Percentiles rank a stretch among this genome's conserved stretches.
Evolutionary conservation across 2,329 filamentous ascomycete genomes (phyloP).

Genomic region (Fusarium longipes): DNA sequence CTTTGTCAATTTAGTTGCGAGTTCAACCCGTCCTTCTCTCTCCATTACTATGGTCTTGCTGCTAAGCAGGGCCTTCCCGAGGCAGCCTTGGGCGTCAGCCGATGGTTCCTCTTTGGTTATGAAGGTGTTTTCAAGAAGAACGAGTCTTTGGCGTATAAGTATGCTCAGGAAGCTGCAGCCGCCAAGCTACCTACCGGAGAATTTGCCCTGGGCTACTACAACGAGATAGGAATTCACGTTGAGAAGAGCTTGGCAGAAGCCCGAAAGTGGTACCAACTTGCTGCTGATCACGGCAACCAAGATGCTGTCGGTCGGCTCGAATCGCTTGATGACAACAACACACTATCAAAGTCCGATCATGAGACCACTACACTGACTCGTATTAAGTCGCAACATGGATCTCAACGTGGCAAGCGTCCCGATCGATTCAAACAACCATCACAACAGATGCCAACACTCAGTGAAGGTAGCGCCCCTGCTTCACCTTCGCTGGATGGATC

Average conservation of each 20-base stretch:
- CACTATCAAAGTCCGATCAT: conserved; percentile 89
- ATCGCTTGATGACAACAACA: conserved; percentile 83
- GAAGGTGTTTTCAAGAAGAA: conserved; percentile 95
- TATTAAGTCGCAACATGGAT: conserved; percentile 85
- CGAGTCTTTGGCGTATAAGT: conserved; percentile 90
- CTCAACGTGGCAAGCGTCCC: conserved; percentile 70
- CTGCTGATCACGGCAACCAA: conserved; percentile 89
- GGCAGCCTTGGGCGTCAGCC: conserved; percentile 94
- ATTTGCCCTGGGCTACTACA: conserved; percentile 97
- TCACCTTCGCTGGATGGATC: conserved; percentile 45
- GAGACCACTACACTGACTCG: conserved; percentile 89
- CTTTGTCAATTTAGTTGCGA: conserved; percentile 93
- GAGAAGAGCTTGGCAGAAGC: conserved; percentile 86
- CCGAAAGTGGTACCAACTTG: conserved; percentile 88
- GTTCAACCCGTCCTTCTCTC: conserved; percentile 89
- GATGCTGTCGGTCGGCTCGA: conserved; percentile 87
- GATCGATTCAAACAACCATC: conserved; percentile 67
- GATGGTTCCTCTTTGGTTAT: conserved; percentile 97
- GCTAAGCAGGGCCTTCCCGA: conserved; percentile 92
- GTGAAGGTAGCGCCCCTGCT: conserved; percentile 54
- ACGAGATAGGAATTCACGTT: conserved; percentile 94
- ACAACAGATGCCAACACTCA: conserved; percentile 61
- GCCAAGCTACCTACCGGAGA: conserved; percentile 88
- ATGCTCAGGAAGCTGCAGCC: conserved; percentile 86
- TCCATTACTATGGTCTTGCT: conserved; percentile 96